Percentiles rank a stretch among this genome's conserved stretches.
Evolutionary conservation across 495 filamentous ascomycete species (phyloP).

Genomic region (Annulohypoxylon bovei): DNA sequence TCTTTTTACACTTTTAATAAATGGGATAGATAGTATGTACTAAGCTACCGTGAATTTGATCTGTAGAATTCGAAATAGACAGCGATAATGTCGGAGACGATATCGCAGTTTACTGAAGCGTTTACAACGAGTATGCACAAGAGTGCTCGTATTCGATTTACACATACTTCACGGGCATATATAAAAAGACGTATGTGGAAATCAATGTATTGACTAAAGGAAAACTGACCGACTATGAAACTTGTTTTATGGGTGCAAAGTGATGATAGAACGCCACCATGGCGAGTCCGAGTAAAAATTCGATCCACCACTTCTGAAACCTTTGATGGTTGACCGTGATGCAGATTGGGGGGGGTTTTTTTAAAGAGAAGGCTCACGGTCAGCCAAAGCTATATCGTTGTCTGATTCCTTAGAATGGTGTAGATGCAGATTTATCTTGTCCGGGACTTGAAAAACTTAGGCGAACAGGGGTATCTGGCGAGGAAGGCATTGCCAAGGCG

Average conservation of each 20-base stretch:
- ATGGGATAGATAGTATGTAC: too few relatives aligned
- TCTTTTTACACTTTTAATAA: too few relatives aligned
- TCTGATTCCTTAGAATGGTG: background rate
- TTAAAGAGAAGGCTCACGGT: background rate
- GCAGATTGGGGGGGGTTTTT: background rate
- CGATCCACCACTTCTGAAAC: conserved; percentile 6
- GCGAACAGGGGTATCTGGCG: conserved; percentile 29
- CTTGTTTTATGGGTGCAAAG: conserved; percentile 16
- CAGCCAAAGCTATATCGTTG: background rate
- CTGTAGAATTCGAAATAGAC: too few relatives aligned
- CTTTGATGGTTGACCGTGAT: background rate
- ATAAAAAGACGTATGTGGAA: conserved; percentile 13
- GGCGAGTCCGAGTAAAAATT: conserved; percentile 21
- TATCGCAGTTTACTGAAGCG: too few relatives aligned
- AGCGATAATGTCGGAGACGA: too few relatives aligned
- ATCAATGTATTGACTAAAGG: conserved; percentile 41
- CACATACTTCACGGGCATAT: background rate
- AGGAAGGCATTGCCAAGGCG: conserved; percentile 28
- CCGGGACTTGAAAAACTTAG: conserved; percentile 1
- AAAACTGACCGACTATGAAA: conserved; percentile 30
- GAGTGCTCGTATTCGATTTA: background rate
- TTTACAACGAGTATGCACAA: background rate
- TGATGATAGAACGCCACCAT: conserved; percentile 11
- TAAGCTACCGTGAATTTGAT: too few relatives aligned
- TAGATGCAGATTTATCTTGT: background rate